Evolutionary conservation across 768 basidiomycete genomes (phyloP), one percentile per base, ranked within the genome.

Genomic region (Melanogaster broomeanus): DNA sequence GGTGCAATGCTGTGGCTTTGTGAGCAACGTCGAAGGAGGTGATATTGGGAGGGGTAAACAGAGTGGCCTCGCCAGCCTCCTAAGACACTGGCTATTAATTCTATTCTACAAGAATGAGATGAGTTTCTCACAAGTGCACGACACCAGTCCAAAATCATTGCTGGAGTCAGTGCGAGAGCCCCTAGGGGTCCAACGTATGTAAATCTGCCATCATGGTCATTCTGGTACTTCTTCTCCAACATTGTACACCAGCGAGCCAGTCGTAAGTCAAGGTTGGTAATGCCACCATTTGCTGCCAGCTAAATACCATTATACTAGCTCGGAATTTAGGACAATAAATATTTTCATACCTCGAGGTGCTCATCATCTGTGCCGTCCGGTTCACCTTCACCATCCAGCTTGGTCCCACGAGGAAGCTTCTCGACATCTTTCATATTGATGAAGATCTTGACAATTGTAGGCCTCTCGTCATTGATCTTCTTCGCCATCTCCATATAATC

Each of bases 401-500:
- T n/a, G n/a, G n/a, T n/a, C n/a, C n/a, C n/a, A n/a, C n/a, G n/a
- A n/a, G n/a, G n/a, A n/a, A n/a, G n/a, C n/a, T n/a, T n/a, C n/a
- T n/a, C n/a, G n/a, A n/a, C n/a, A n/a, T n/a, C n/a, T n/a, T n/a
- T n/a, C n/a, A n/a, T n/a, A n/a, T n/a, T n/a, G n/a, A n/a, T n/a
- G n/a, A n/a, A n/a, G n/a, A n/a, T n/a, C n/a, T n/a, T n/a, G n/a
- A n/a, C n/a, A n/a, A n/a, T n/a, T n/a, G n/a, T n/a, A 12, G 15
- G 19, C 25, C 33, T 48, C 9, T 2, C 13, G 12, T 44, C 34
- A 4, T 6, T 16, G 16, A 57, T 52, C 21, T 57, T 61, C 9
- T 49, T 57, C 7, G 57, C 49, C 56, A 61, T 60, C 8, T 60
- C 56, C 15, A 49, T 16, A 25, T 56, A 62, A 24, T 60, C 42